Evolutionary conservation across 768 basidiomycete species (phyloP).

Genomic region (Mycena olivaceomarginata): DNA sequence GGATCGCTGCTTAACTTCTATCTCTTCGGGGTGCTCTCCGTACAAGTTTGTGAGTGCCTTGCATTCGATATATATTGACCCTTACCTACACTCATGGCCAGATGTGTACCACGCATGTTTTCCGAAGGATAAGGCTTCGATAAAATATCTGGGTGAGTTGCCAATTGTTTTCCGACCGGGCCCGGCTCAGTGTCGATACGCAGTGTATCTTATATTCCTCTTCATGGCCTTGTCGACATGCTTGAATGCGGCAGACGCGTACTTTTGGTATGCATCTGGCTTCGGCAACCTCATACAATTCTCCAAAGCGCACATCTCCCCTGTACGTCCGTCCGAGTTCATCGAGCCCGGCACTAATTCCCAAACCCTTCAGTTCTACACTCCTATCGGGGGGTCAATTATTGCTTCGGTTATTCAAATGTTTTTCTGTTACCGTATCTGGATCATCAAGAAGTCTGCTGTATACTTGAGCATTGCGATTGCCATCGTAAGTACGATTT

Average conservation of each 20-base stretch:
- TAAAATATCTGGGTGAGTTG: slow-evolving; percentile 34
- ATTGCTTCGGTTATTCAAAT: slow-evolving; percentile 35
- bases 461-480: slow-evolving; percentile 35
- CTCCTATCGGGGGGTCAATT: slow-evolving; percentile 31
- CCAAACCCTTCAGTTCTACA: slow-evolving; percentile 31
- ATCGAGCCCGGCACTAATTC: background rate
- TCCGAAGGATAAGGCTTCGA: slow-evolving; percentile 39
- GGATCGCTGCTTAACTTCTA: slow-evolving; percentile 39
- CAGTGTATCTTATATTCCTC: slow-evolving; percentile 40
- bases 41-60: slow-evolving; percentile 35
- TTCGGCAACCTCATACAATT: slow-evolving; percentile 42
- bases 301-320: slow-evolving; percentile 36
- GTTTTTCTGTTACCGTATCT: slow-evolving; percentile 43
- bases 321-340: slow-evolving; percentile 10
- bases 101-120: slow-evolving; percentile 38
- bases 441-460: slow-evolving; percentile 36
- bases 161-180: background rate
- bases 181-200: background rate
- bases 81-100: background rate
- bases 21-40: slow-evolving; percentile 38
- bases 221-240: slow-evolving; percentile 39
- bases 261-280: slow-evolving; percentile 39
- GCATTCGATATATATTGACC: background rate
- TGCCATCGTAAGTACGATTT: slow-evolving; percentile 29
- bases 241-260: slow-evolving; percentile 39